Evolutionary conservation across 495 filamentous ascomycete genomes (phyloP).

Genomic region (Annulohypoxylon bovei): DNA sequence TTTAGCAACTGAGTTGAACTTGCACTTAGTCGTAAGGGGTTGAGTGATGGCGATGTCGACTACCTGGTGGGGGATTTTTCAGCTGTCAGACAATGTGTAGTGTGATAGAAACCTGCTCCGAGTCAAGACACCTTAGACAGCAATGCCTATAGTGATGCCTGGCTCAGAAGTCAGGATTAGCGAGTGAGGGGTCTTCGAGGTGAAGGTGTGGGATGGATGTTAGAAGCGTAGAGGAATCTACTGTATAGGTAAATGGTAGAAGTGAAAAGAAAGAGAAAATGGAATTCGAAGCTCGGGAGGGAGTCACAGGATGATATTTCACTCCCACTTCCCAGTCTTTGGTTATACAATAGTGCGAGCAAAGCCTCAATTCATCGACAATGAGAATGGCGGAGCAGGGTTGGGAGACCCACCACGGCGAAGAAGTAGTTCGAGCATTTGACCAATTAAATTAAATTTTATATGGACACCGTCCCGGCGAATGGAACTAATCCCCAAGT

Average conservation of each 20-base stretch:
- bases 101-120: constrained; percentile 10
- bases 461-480: background rate
- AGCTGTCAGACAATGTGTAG: constrained; percentile 9
- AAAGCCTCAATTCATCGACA: constrained; percentile 43
- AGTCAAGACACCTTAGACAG: constrained; percentile 28
- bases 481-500: constrained; percentile 9
- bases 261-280: constrained; percentile 46
- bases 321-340: constrained; percentile 39
- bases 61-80: too few species aligned
- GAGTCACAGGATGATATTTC: constrained; percentile 64
- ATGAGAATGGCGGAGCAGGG: constrained; percentile 45
- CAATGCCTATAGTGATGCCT: constrained; percentile 36
- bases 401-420: constrained; percentile 37
- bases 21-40: background rate
- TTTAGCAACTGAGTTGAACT: background rate
- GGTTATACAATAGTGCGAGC: constrained; percentile 40
- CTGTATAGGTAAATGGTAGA: constrained; percentile 24
- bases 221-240: constrained; percentile 2
- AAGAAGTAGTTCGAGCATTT: constrained; percentile 17
- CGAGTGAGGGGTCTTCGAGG: constrained; percentile 33
- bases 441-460: constrained; percentile 18
- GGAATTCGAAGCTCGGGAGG: constrained; percentile 47
- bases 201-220: constrained; percentile 4
- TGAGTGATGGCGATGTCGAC: background rate
- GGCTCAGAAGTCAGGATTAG: constrained; percentile 34